These are phyloP conservation scores for Biancaea sappan DNA, from an alignment of 306 rosid genomes.

Conservation along the genomic window DNA sequence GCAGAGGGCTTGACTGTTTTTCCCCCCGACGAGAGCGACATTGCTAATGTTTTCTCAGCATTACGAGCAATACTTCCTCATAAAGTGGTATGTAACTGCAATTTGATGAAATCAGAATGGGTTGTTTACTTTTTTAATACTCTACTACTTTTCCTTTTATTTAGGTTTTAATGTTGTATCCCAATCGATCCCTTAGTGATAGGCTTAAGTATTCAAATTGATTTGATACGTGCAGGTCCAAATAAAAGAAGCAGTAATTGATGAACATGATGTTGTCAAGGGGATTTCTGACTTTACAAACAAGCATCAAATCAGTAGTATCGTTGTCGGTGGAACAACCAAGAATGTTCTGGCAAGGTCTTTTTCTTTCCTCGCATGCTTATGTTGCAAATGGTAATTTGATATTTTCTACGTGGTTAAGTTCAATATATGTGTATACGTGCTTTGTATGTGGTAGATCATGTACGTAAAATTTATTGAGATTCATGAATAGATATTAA, in stretches of 20 bases:
- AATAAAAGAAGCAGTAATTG: constrained; percentile 69
- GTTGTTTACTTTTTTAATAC: neutral
- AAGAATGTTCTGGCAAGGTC: constrained; percentile 72
- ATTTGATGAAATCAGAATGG: neutral
- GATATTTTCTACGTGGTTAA: too few species aligned
- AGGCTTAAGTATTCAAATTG: constrained; percentile 15
- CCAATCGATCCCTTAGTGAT: too few species aligned
- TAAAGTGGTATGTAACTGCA: constrained; percentile 54
- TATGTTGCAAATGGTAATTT: too few species aligned
- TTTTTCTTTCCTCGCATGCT: constrained; percentile 19
- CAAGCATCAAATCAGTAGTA: constrained; percentile 49
- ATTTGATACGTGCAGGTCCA: constrained; percentile 48
- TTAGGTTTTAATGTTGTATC: too few species aligned
- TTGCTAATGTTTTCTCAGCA: constrained; percentile 47
- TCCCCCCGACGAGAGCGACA: constrained; percentile 48
- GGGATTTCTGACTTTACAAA: constrained; percentile 59
- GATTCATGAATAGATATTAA: too few species aligned
- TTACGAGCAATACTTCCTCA: constrained; percentile 65
- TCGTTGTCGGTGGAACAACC: constrained; percentile 74
- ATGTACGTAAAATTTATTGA: too few species aligned
- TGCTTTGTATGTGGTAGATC: too few species aligned
- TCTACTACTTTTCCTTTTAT: neutral
- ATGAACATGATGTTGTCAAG: constrained; percentile 61
- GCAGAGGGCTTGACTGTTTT: constrained; percentile 51
- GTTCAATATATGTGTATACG: too few species aligned